Evolutionary conservation across 2,329 filamentous ascomycete species (phyloP), one percentile per base, ranked within the genome.

Genomic region (Aspergillus costaricaensis): DNA sequence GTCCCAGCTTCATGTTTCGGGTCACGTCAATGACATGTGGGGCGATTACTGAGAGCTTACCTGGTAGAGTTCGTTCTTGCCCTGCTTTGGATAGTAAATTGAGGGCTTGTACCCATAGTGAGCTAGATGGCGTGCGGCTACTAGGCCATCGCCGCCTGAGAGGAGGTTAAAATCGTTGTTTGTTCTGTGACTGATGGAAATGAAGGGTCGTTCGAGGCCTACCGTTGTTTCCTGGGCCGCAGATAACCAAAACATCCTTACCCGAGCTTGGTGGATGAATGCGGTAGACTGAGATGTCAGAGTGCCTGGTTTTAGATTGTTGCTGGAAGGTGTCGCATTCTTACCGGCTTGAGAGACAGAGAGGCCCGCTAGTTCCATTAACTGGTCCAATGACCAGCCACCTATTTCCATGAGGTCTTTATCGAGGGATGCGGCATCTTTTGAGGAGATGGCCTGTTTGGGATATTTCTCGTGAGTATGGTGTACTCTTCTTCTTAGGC

Each of bases 311-410:
- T 25, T 27, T 19, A 49, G 4, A 2, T 25, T 27, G 27, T 6
- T 49, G 10, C 10, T 12, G 23, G 36, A 12, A 36, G 51, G 66
- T 21, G 62, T 60, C 12, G 5, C 25, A 1, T 17, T n/a, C 81
- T 60, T 73, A 93, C 92, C 88, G 54, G 90, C 92, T 82, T 98
- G 92, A 12, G 94, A 94, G 25, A 98, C 92, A 1, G 92, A 93
- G 0, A 99, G 83, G 0, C 95, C 95, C 47, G 95, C 95, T 7
- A 99, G 81, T 74, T 98, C 95, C 95, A 99, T 98, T 52, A 99
- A 82, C 77, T 99, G 95, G 73, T 98, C 95, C 58, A 99, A 85
- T 10, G 92, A 96, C 79, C 96, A 99, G 8, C 91, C 92, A 41
- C 86, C 86, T 0, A 88, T 86, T 10, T 86, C 85, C 93, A 99